phyloP scores from a whole-genome alignment of 169 alveolate genomes.

The Eimeria sp. region DNA sequence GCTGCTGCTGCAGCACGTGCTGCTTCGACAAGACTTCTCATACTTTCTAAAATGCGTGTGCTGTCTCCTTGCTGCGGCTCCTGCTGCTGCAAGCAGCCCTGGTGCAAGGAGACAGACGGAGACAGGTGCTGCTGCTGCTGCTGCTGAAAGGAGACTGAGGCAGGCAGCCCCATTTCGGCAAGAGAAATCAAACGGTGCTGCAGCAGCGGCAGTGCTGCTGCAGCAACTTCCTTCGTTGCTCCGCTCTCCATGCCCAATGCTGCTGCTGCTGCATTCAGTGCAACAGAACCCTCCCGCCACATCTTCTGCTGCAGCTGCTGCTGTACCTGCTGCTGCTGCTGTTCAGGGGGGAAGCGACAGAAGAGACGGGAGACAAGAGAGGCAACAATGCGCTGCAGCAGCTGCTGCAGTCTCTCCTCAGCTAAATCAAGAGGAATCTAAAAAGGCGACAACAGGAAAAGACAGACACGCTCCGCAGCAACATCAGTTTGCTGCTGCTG shows the following conservation, averaged over 20 bases:
- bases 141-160: background rate
- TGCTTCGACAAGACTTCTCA: background rate
- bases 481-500: background rate
- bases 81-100: background rate
- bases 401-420: background rate
- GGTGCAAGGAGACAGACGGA: background rate
- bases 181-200: background rate
- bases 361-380: slow-evolving; percentile 8
- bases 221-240: background rate
- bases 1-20: slow-evolving; percentile 10
- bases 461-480: background rate
- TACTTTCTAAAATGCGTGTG: background rate
- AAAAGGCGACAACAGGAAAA: background rate
- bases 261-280: slow-evolving; percentile 20
- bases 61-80: background rate
- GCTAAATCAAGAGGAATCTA: slow-evolving; percentile 30
- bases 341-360: background rate
- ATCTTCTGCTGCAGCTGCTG: slow-evolving; percentile 27
- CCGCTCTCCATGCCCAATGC: background rate
- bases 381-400: slow-evolving; percentile 37
- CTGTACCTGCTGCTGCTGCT: background rate
- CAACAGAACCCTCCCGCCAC: slow-evolving; percentile 18
- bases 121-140: slow-evolving; percentile 5
- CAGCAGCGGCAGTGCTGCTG: slow-evolving; percentile 27
- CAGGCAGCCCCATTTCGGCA: background rate